A percentile compares a stretch with the other conserved stretches of the same genome.
These are phyloP conservation scores for Pichia sp. DNA, from an alignment of 1,139 yeast genomes.

Conservation along the genomic window DNA sequence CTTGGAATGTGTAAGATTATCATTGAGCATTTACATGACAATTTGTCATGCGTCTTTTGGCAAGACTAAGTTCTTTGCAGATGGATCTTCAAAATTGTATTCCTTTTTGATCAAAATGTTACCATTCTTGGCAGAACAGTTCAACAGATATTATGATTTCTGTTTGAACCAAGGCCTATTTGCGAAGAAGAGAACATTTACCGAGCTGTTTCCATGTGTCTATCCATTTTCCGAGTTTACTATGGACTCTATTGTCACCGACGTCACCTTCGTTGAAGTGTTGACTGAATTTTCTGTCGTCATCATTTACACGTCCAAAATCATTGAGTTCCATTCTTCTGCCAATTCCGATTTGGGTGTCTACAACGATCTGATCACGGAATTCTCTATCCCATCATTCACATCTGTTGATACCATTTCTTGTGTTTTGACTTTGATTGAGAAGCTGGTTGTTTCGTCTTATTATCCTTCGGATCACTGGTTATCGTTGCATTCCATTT, in stretches of 20 bases:
- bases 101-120: constrained; percentile 13
- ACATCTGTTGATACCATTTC: constrained; percentile 1
- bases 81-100: constrained; percentile 13
- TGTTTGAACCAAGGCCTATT: constrained; percentile 40
- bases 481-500: constrained; percentile 36
- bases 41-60: constrained; percentile 25
- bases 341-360: not conserved
- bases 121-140: constrained; percentile 21
- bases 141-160: constrained; percentile 45
- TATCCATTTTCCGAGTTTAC: constrained; percentile 62
- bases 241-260: constrained; percentile 68
- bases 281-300: constrained; percentile 60
- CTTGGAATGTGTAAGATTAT: constrained; percentile 52
- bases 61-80: constrained; percentile 12
- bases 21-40: constrained; percentile 48
- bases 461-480: constrained; percentile 58
- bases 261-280: constrained; percentile 64
- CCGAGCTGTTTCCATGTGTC: constrained; percentile 57
- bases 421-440: constrained; percentile 3
- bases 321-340: constrained; percentile 6
- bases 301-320: constrained; percentile 40
- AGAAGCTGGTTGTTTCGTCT: constrained; percentile 3
- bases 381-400: constrained; percentile 4
- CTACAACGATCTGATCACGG: constrained; percentile 1
- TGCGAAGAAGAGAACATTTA: constrained; percentile 54